phyloP scores from a whole-genome alignment of 495 filamentous ascomycete species.

The Penicillium lividum region DNA sequence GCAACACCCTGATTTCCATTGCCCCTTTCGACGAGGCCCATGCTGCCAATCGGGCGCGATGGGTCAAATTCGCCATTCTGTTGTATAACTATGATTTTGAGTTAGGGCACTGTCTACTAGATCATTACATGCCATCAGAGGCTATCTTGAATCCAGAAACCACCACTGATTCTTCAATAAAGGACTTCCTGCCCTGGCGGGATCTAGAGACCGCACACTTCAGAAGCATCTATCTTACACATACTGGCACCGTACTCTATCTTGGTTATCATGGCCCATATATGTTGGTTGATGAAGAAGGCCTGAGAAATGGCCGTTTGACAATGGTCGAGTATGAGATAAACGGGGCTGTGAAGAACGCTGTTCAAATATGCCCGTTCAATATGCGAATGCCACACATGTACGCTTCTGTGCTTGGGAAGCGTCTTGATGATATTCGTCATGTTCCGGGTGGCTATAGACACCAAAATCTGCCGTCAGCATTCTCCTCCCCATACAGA shows the following conservation, averaged over 20 bases:
- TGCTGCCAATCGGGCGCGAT: slow-evolving; percentile 8
- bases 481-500: neutral
- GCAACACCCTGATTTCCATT: neutral
- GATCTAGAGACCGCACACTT: neutral
- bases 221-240: neutral
- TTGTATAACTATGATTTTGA: slow-evolving; percentile 11
- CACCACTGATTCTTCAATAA: slow-evolving; percentile 5
- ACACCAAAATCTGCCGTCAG: neutral
- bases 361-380: slow-evolving; percentile 5
- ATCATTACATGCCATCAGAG: slow-evolving; percentile 4
- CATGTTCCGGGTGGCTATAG: neutral
- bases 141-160: slow-evolving; percentile 7
- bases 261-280: neutral
- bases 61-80: slow-evolving; percentile 7
- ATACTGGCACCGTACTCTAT: neutral
- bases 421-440: neutral
- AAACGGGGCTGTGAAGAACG: slow-evolving; percentile 1
- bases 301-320: neutral
- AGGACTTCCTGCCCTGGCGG: neutral
- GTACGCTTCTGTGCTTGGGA: neutral
- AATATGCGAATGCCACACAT: neutral
- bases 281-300: neutral
- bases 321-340: slow-evolving; percentile 6
- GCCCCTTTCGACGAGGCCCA: slow-evolving; percentile 6
- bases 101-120: slow-evolving; percentile 1